These are phyloP conservation scores for Rutstroemia sp. DNA, from an alignment of 2,329 filamentous ascomycete genomes.

Conservation along the genomic window DNA sequence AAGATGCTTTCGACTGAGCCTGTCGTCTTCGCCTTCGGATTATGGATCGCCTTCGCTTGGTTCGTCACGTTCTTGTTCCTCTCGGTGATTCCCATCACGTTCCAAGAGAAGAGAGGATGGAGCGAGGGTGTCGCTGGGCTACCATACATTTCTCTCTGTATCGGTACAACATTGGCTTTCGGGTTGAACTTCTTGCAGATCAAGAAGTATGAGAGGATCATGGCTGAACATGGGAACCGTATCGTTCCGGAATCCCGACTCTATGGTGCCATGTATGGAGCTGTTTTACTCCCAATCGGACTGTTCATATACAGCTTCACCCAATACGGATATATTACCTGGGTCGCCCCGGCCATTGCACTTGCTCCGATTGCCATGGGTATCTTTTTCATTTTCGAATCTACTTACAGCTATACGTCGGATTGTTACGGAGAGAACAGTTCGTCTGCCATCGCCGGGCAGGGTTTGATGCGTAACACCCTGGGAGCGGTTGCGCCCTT, in stretches of 20 bases:
- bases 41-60: conserved; percentile 88
- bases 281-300: conserved; percentile 66
- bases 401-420: conserved; percentile 6
- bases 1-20: conserved; percentile 62
- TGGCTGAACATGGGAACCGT: neutral
- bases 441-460: conserved; percentile 5
- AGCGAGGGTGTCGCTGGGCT: conserved; percentile 51
- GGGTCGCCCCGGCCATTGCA: conserved; percentile 6
- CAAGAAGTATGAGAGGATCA: neutral
- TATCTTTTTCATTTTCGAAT: conserved; percentile 9
- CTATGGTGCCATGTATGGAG: conserved; percentile 71
- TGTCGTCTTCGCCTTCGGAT: conserved; percentile 74
- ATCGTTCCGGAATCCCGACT: conserved; percentile 62
- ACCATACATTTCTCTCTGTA: conserved; percentile 46
- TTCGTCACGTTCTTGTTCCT: conserved; percentile 79
- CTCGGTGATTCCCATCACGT: conserved; percentile 67
- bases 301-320: conserved; percentile 61
- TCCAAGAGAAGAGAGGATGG: conserved; percentile 62
- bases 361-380: conserved; percentile 5
- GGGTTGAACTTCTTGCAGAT: conserved; percentile 6
- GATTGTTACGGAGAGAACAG: conserved; percentile 10
- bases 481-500: conserved; percentile 7
- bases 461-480: conserved; percentile 8
- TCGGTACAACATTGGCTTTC: conserved; percentile 29
- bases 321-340: conserved; percentile 12